Base-by-base conservation (phyloP, 805 yeast genomes). In the Diddensiella santjacobensis region DNA sequence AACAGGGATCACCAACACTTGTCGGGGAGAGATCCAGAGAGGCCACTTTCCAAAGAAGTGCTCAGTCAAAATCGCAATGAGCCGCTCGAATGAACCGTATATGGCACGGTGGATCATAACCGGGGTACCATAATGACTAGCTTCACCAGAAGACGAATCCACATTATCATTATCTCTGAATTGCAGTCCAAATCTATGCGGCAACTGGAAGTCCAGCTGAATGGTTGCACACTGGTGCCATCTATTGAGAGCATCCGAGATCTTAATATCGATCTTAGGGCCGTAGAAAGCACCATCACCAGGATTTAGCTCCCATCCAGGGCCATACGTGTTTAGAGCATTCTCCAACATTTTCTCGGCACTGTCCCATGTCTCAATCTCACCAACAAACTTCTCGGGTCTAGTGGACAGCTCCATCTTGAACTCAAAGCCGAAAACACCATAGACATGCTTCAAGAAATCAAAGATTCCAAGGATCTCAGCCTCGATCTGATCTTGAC, bases 1-100 rank as follows among this genome's bases (percentile, higher is more conserved):
- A 60, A 93, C 97, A 59, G 99, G 99, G 24, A 93, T 93, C 62
- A 93, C 95, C 61, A 91, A 75, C 50, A 91, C 79, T 74, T 93
- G 99, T 75, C 99, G 85, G 64, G 99, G 99, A n/a, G 98, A 90
- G 66, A 93, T 78, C 99, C 99, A 93, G 79, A 93, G 87, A 64
- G 99, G 99, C 99, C 99, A 93, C 69, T 89, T 93, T 64, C 99
- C 99, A 66, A 90, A 96, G 72, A 77, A 93, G 74, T 93, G 99
- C 72, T 93, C 99, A 51, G 96, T 90, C 70, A 93, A 81, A 61
- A 93, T 91, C 55, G 97, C 99, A 55, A 96, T 87, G 98, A 93
- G 90, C 78, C 99, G 87, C 78, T 93, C 99, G 52, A 93, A 95
- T 40, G 96, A 87, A 59, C 99, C 99, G 66, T 91, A 79, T 58